Base-by-base conservation (phyloP, 1,284 basidiomycete genomes). In the Ceratorhiza oryzae-sativae region DNA sequence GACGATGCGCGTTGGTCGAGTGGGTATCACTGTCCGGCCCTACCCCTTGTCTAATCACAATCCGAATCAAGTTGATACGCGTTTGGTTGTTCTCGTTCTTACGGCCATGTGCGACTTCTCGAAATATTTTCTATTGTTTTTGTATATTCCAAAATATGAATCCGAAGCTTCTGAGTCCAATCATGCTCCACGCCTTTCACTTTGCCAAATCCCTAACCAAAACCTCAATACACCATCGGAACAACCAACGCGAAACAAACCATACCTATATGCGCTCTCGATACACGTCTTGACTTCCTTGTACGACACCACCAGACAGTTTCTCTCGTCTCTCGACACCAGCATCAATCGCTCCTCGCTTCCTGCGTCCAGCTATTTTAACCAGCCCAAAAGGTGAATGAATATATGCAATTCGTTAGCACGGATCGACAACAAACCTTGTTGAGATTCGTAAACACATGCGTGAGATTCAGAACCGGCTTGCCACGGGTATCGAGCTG, bases 261-360 rank as follows among this genome's bases (percentile, higher is more conserved):
- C 78, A 39, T 77, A 85, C 84, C 78, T 81, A 78, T 94, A 96
- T 0, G 94, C 91, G 12, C 88, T 86, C 73, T 95, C 91, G 68
- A 97, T 86, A 79, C 92, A 95, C 9, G 87, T 81, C 82, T 93
- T 95, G 81, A 97, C 86, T 75, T 99, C 97, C 77, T 92, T 91
- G 81, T 97, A 99, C 79, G 89, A 94, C 49, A 98, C 97, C 18
- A 99, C 94, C 23, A 99, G 84, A 80, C 97, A 98, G 79, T 91
- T 97, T 82, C 97, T 95, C 79, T 97, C 93, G 82, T 98, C 93
- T 76, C 97, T 85, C 20, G 94, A 91, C 25, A 97, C 89, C 46
- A 99, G 86, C 94, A 98, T 96, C 76, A 99, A 85, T 73, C 90
- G 90, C 79, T 99, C 97, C 65, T 98, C 95, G 20, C 90, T 87